Base-by-base conservation (phyloP, 1,139 yeast genomes). In the Torulaspora globosa region DNA sequence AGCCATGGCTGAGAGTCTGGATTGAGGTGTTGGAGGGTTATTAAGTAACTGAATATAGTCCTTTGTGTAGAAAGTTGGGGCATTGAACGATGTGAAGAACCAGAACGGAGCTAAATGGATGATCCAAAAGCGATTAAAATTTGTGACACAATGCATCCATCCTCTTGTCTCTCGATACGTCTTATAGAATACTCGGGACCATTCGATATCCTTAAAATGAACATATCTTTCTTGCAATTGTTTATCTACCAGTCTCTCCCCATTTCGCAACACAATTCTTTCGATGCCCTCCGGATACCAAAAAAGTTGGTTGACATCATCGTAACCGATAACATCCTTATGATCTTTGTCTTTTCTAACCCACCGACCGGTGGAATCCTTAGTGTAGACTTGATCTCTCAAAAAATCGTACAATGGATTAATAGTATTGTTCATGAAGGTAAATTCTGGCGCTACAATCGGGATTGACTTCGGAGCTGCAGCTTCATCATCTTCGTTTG, bases 91-190 rank as follows among this genome's bases (percentile, higher is more conserved):
- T 0, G 94, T 84, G 58, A 82, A 86, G 59, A 80, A 85, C 96
- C 96, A 87, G 65, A 82, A 88, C 47, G 83, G 73, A 0, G 87
- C 73, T 5, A 82, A 65, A 60, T 88, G 96, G 41, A 87, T 80
- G 31, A 85, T 80, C 95, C 96, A 87, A 28, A 87, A 79, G 49
- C 96, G 70, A 62, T 82, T 84, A 63, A 86, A 87, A 60, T 87
- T 86, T 2, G 88, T 81, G 1, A 83, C 68, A 39, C 82, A 69
- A 66, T 87, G 96, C 54, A 80, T 65, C 95, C 95, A 87, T 1
- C 88, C 75, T 57, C 96, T 72, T 38, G 74, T 74, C 59, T 88
- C 96, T 39, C 69, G 70, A 60, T 80, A 88, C 0, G 95, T 86
- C 61, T 88, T 88, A 55, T 74, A 74, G 54, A 87, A 83, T 0